Conservation (phyloP, 2,329 filamentous ascomycete genomes). For the Nemania sp. region DNA sequence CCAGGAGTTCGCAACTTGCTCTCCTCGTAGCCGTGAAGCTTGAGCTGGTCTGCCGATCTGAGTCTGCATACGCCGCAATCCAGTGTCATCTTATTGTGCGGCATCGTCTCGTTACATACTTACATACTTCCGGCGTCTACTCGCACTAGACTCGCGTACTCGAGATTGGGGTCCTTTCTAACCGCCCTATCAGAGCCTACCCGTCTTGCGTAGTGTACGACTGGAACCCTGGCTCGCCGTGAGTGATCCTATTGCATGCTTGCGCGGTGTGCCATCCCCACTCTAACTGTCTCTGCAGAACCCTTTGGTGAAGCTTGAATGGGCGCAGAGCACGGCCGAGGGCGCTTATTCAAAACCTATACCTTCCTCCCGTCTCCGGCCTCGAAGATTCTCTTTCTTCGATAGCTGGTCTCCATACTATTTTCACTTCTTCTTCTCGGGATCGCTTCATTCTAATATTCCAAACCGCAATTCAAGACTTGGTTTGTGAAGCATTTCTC, state of each 20-base stretch:
- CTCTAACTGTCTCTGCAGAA: conserved; percentile 47
- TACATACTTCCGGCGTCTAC: too few relatives aligned
- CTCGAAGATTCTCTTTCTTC: conserved; percentile 46
- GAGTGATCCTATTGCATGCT: conserved; percentile 46
- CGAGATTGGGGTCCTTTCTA: conserved; percentile 43
- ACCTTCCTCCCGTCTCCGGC: conserved; percentile 45
- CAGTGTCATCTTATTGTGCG: conserved; percentile 30
- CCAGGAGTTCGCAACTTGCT: too few relatives aligned
- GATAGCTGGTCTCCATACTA: conserved; percentile 60
- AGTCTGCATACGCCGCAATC: conserved; percentile 32
- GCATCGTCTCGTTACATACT: conserved; percentile 43
- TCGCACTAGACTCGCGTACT: conserved; percentile 45
- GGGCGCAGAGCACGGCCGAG: conserved; percentile 39
- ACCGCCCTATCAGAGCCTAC: conserved; percentile 51
- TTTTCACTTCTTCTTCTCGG: conserved; percentile 40
- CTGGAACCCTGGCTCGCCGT: conserved; percentile 46
- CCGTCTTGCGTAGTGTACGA: conserved; percentile 35
- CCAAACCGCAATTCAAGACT: conserved; percentile 34
- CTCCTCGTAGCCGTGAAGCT: conserved; percentile 26
- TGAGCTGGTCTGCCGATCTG: conserved; percentile 31
- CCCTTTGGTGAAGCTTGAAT: conserved; percentile 38
- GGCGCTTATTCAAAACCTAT: conserved; percentile 58
- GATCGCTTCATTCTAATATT: conserved; percentile 44
- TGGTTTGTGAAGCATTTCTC: conserved; percentile 35
- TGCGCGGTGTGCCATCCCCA: conserved; percentile 41